phyloP scores from a whole-genome alignment of 495 filamentous ascomycete species.

The Penicillium coffeae region DNA sequence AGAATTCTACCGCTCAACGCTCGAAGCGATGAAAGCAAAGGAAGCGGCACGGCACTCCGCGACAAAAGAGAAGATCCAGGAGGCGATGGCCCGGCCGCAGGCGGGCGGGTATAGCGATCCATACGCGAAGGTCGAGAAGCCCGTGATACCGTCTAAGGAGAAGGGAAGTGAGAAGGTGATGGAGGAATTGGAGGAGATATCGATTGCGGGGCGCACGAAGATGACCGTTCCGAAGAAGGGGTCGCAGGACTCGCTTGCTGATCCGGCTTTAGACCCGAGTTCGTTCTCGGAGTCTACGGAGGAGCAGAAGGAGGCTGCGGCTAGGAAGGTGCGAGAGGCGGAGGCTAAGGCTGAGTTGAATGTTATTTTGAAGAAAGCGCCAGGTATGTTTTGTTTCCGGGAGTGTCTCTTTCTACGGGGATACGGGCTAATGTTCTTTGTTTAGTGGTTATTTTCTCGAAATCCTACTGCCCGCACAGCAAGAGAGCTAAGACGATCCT shows the following conservation, averaged over 20 bases:
- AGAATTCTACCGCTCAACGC: constrained; percentile 47
- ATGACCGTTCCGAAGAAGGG: constrained; percentile 44
- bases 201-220: constrained; percentile 66
- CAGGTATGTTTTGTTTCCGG: constrained; percentile 69
- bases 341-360: constrained; percentile 59
- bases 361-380: constrained; percentile 72
- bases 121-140: constrained; percentile 51
- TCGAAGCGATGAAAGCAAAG: constrained; percentile 45
- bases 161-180: constrained; percentile 9
- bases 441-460: constrained; percentile 90
- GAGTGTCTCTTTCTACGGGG: too few species aligned
- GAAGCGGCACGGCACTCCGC: constrained; percentile 28
- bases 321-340: constrained; percentile 18
- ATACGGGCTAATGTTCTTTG: too few species aligned
- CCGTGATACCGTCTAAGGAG: constrained; percentile 36
- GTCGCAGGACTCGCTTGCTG: background rate
- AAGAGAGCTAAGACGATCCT: constrained; percentile 78
- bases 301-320: constrained; percentile 17
- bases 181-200: constrained; percentile 41
- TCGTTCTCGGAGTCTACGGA: constrained; percentile 5
- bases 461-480: constrained; percentile 85
- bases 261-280: background rate
- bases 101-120: constrained; percentile 25
- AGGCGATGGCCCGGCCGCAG: constrained; percentile 31
- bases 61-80: constrained; percentile 25